Percentiles rank a stretch among this genome's conserved stretches.
phyloP scores from a whole-genome alignment of 768 basidiomycete species.

The Phlegmacium glaucopus region DNA sequence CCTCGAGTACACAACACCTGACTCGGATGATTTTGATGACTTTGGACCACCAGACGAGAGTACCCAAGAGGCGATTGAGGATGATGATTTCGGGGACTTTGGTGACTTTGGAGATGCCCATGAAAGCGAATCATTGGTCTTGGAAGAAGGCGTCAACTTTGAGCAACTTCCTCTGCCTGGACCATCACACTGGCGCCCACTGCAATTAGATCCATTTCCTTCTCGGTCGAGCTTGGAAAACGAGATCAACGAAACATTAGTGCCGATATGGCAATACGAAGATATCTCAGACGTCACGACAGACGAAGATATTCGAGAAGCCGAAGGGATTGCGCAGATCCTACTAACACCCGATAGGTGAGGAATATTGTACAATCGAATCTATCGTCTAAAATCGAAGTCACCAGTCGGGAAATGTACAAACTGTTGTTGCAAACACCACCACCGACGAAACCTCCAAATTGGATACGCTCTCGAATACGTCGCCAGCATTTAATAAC shows the following conservation, averaged over 20 bases:
- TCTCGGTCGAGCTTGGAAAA: conserved; percentile 51
- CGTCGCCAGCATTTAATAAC: conserved; percentile 88
- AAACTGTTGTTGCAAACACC: conserved; percentile 66
- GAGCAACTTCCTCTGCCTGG: conserved; percentile 38
- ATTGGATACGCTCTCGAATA: conserved; percentile 92
- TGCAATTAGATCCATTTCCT: conserved; percentile 65
- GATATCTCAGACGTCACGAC: conserved; percentile 53
- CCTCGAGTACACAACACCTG: conserved; percentile 27
- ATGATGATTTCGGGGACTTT: conserved; percentile 86
- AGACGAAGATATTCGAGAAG: conserved; percentile 73
- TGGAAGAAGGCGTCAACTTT: conserved; percentile 34
- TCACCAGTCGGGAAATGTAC: conserved; percentile 72
- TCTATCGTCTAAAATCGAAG: background rate
- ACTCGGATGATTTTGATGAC: conserved; percentile 60
- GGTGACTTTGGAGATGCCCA: conserved; percentile 79
- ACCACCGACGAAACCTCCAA: conserved; percentile 78
- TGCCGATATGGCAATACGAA: conserved; percentile 57
- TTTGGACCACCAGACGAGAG: conserved; percentile 48
- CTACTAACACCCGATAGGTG: conserved; percentile 76
- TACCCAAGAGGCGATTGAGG: conserved; percentile 41
- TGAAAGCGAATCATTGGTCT: conserved; percentile 23
- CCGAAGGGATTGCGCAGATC: conserved; percentile 78
- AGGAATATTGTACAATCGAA: conserved; percentile 1
- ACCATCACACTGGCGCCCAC: conserved; percentile 56
- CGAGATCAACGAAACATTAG: conserved; percentile 64